Base-by-base conservation (phyloP, 2,329 filamentous ascomycete species). In the Clarireedia paspali region DNA sequence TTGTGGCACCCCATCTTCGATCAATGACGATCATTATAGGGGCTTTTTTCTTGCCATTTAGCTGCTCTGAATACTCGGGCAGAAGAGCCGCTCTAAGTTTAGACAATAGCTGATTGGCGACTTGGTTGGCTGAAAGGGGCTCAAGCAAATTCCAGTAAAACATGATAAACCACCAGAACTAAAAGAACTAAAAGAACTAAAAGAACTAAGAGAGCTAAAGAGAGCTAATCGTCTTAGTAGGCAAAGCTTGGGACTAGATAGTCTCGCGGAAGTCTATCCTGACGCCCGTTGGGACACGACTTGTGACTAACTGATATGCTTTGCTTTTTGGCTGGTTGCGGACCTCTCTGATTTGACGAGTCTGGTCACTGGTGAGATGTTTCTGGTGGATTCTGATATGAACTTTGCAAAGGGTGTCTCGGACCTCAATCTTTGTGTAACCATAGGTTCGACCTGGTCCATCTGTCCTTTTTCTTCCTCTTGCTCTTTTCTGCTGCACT, bases 1-100 rank as follows among this genome's bases (percentile, higher is more conserved):
- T 23, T 34, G 30, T 40, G 45, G 51, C 51, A 54, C 51, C 51
- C 44, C 23, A 53, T 53, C 34, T 53, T 48, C 45, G 51, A 47
- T 20, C 9, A 38, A 34, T 34, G 51, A 40, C 44, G 51, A 54
- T 54, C 51, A 54, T 48, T 39, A 24, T 54, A 54, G 24, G 42
- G 51, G 17, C 30, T 34, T 12, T 34, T 4, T 34, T 34, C 12
- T 34, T 34, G 30, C 7, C 30, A 34, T 34, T 34, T 10, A 34
- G 30, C 30, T 34, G 10, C 10, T 34, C 30, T 14, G 30, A 34
- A 4, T 34, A 4, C 30, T 34, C 30, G 4, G 30, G 30, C 4
- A 12, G 30, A 34, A 34, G 30, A 34, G 30, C 30, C 30, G 30
- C 9, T 34, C 30, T 34, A 14, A 4, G 30, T 34, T 34, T 34